These are phyloP conservation scores for Spinellus fusiger DNA, from an alignment of 192 early-diverging fungal species.

Conservation along the genomic window DNA sequence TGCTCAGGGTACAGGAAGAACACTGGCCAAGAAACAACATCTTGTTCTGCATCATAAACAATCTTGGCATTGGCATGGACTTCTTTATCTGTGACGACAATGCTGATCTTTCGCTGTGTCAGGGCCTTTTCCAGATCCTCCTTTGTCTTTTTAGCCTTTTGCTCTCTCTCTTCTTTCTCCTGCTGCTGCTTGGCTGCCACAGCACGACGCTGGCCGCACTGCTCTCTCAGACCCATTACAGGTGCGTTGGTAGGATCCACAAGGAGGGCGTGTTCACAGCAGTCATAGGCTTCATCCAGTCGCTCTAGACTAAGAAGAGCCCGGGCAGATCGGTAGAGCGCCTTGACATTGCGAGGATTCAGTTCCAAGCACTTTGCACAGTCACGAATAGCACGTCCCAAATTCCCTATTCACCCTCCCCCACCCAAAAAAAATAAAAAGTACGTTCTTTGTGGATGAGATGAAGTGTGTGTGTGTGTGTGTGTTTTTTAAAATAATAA, in stretches of 20 bases:
- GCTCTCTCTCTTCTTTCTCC: slow-evolving; percentile 41
- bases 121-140: slow-evolving; percentile 46
- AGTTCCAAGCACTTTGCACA: slow-evolving; percentile 78
- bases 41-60: slow-evolving; percentile 44
- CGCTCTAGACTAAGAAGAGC: slow-evolving; percentile 78
- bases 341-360: slow-evolving; percentile 83
- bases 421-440: background rate
- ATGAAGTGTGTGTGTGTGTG: background rate
- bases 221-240: slow-evolving; percentile 22
- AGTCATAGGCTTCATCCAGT: slow-evolving; percentile 80
- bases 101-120: slow-evolving; percentile 37
- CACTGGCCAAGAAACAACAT: slow-evolving; percentile 74
- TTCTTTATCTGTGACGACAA: slow-evolving; percentile 33
- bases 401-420: slow-evolving; percentile 55
- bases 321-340: slow-evolving; percentile 82
- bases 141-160: slow-evolving; percentile 42
- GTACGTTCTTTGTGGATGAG: background rate
- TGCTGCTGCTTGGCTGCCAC: slow-evolving; percentile 39
- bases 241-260: slow-evolving; percentile 48
- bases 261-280: slow-evolving; percentile 68
- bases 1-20: slow-evolving; percentile 94
- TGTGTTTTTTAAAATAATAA: background rate
- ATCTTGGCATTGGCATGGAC: slow-evolving; percentile 37
- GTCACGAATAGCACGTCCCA: slow-evolving; percentile 81
- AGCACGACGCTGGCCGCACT: slow-evolving; percentile 35